Conservation (phyloP, 192 early-diverging fungal species). For the Chytriomyces sp. region DNA sequence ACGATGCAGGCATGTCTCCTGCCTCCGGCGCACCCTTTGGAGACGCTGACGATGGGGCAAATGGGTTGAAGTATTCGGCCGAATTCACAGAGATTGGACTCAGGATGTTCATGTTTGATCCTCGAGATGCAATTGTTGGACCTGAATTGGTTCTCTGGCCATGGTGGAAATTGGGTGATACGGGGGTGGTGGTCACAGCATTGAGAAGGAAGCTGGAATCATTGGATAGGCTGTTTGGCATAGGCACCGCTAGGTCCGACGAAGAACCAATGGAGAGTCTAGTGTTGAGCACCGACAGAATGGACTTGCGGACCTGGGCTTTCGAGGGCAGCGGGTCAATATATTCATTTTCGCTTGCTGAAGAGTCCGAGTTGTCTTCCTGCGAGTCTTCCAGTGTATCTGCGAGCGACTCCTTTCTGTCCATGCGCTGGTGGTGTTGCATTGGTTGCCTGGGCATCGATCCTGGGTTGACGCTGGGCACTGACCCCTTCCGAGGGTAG, state of each 20-base stretch:
- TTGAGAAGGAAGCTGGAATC: not conserved
- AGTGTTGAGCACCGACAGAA: conserved; percentile 3
- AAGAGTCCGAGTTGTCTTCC: not conserved
- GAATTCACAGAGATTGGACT: conserved; percentile 1
- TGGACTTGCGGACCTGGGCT: not conserved
- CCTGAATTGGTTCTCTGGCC: not conserved
- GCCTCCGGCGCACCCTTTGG: no score
- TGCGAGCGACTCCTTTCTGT: not conserved
- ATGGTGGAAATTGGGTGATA: not conserved
- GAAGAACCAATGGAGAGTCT: not conserved
- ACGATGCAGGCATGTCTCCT: not conserved
- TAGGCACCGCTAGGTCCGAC: not conserved
- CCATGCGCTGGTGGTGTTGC: not conserved
- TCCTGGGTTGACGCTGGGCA: not conserved
- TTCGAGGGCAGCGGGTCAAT: conserved; percentile 2
- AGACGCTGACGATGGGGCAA: not conserved
- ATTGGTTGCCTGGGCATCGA: not conserved
- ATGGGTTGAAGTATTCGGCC: not conserved
- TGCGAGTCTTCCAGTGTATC: not conserved
- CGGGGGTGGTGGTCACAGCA: conserved; percentile 6
- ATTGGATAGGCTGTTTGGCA: not conserved
- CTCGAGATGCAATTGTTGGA: not conserved
- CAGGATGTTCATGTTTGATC: not conserved
- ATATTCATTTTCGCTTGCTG: not conserved
- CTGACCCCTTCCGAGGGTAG: not conserved